Evolutionary conservation across 805 yeast species (phyloP).

Genomic region (Lipomyces orientalis): DNA sequence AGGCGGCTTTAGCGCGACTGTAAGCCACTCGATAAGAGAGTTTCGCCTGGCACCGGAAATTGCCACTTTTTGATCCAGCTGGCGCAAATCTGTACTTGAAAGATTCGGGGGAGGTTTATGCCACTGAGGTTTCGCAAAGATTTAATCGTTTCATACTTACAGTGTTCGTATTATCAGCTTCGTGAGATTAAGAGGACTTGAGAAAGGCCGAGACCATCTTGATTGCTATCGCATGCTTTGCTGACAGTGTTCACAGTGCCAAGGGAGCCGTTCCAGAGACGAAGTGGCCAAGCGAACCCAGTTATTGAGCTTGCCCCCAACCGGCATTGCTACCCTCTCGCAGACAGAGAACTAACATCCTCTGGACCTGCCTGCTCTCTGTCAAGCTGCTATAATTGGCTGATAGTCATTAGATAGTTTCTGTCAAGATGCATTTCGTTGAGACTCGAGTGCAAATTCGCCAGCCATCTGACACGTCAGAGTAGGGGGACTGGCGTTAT

Average conservation of each 20-base stretch:
- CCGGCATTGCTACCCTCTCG: not conserved
- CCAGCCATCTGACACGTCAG: not conserved
- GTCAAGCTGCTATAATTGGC: not conserved
- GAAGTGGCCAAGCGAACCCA: not conserved
- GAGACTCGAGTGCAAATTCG: not conserved
- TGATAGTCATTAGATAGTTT: not conserved
- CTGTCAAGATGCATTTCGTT: not conserved
- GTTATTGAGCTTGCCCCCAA: not conserved
- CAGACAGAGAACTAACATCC: not conserved
- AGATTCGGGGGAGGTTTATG: not conserved
- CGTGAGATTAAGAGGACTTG: not conserved
- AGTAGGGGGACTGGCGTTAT: not conserved
- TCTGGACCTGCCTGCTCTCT: not conserved
- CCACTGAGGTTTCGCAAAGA: not conserved
- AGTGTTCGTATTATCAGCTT: too few species aligned
- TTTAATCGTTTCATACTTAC: too few species aligned
- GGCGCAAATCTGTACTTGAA: not conserved
- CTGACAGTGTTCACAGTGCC: not conserved
- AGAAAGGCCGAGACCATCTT: not conserved
- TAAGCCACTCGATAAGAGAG: not conserved
- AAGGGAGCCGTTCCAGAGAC: not conserved
- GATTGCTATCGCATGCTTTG: not conserved
- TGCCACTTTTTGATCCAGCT: not conserved
- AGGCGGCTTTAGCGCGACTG: not conserved
- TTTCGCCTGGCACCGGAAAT: not conserved